These are phyloP conservation scores for Penicillium sumatraense DNA, from an alignment of 2,329 filamentous ascomycete genomes.

Conservation along the genomic window DNA sequence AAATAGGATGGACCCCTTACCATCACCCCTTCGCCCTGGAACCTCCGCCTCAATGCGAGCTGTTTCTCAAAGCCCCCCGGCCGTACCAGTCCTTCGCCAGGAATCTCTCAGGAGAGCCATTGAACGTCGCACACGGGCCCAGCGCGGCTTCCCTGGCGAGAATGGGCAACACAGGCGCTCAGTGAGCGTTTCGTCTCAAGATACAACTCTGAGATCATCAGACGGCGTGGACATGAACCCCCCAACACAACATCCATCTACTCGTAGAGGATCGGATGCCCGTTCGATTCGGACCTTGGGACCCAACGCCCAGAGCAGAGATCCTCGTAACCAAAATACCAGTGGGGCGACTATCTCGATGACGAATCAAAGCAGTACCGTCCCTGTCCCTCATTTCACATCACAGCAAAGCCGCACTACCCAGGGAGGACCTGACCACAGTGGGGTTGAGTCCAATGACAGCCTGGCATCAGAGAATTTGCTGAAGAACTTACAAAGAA, in stretches of 20 bases:
- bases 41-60: constrained; percentile 53
- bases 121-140: constrained; percentile 55
- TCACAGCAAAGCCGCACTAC: constrained; percentile 41
- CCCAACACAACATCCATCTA: constrained; percentile 27
- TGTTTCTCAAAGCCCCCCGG: constrained; percentile 59
- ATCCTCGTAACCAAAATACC: constrained; percentile 50
- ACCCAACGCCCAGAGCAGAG: constrained; percentile 53
- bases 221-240: constrained; percentile 38
- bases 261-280: constrained; percentile 49
- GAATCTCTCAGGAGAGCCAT: constrained; percentile 60
- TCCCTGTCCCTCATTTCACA: constrained; percentile 59
- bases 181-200: constrained; percentile 50
- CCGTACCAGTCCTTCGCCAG: constrained; percentile 54
- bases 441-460: constrained; percentile 37
- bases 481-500: constrained; percentile 58
- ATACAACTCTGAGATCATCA: constrained; percentile 41
- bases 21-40: constrained; percentile 45
- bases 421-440: constrained; percentile 29
- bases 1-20: constrained; percentile 43
- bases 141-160: constrained; percentile 45
- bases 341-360: constrained; percentile 58
- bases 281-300: constrained; percentile 48
- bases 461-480: constrained; percentile 60
- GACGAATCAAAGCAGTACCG: constrained; percentile 54
- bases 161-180: constrained; percentile 41